These are phyloP conservation scores for Debaryomyces castellii DNA, from an alignment of 805 yeast species.

Conservation along the genomic window DNA sequence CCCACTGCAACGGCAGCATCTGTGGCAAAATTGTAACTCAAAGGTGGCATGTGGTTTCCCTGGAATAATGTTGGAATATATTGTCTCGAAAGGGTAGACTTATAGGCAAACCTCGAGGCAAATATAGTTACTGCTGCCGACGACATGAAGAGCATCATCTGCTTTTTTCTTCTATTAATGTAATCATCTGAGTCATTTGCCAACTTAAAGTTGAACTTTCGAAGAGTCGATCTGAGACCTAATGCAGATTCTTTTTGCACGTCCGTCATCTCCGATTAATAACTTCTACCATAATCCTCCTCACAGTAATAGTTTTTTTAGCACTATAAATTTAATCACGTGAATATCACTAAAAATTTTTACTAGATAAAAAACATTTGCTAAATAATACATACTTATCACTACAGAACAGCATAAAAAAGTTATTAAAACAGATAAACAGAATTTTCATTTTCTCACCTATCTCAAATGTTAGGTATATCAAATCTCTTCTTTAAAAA, in stretches of 20 bases:
- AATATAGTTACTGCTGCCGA: conserved; percentile 71
- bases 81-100: conserved; percentile 71
- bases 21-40: conserved; percentile 66
- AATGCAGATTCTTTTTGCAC: not conserved
- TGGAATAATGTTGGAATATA: conserved; percentile 77
- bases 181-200: conserved; percentile 47
- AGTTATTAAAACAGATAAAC: not conserved
- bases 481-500: conserved; percentile 43
- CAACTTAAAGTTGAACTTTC: conserved; percentile 24
- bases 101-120: conserved; percentile 71
- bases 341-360: not conserved
- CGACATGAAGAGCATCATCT: conserved; percentile 69
- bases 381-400: conserved; percentile 1
- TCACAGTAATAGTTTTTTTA: not conserved
- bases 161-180: conserved; percentile 62
- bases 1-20: conserved; percentile 87
- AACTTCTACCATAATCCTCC: no score
- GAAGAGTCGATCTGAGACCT: conserved; percentile 1
- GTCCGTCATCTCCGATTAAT: not conserved
- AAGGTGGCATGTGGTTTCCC: conserved; percentile 83
- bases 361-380: not conserved
- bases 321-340: not conserved
- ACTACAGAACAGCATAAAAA: not conserved
- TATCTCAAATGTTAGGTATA: not conserved
- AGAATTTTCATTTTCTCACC: not conserved